phyloP scores from a whole-genome alignment of 2,329 filamentous ascomycete genomes.

The Byssochlamys sp. region DNA sequence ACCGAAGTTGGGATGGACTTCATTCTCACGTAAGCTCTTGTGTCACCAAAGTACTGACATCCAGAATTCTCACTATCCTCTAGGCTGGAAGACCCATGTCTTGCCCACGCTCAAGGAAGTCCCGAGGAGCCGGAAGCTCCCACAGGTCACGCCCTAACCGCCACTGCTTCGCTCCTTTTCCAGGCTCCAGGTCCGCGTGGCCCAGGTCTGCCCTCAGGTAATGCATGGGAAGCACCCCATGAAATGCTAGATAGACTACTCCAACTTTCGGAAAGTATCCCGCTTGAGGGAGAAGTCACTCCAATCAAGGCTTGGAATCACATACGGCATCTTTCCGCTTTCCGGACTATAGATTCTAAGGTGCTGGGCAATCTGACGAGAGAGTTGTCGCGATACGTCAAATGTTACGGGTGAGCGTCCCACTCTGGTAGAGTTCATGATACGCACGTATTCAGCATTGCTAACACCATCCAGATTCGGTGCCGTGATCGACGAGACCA shows the following conservation, averaged over 20 bases:
- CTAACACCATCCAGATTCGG: neutral
- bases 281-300: neutral
- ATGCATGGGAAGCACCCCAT: neutral
- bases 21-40: neutral
- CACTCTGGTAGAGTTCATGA: neutral
- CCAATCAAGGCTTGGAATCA: neutral
- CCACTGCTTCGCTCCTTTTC: neutral
- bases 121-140: conserved; percentile 1
- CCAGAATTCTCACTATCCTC: neutral
- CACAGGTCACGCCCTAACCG: neutral
- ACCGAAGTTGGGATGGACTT: neutral
- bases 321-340: neutral
- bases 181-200: neutral
- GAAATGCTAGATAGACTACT: neutral
- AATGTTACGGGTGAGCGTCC: neutral
- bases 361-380: neutral
- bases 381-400: neutral
- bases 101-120: conserved; percentile 3
- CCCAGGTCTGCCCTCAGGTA: neutral
- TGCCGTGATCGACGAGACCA: neutral
- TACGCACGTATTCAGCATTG: neutral
- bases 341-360: neutral
- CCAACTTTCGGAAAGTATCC: neutral
- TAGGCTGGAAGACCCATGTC: conserved; percentile 2
- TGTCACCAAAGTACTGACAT: neutral